Evolutionary conservation across 1,284 basidiomycete genomes (phyloP), one percentile per base, ranked within the genome.

Genomic region (Trametes pubescens): DNA sequence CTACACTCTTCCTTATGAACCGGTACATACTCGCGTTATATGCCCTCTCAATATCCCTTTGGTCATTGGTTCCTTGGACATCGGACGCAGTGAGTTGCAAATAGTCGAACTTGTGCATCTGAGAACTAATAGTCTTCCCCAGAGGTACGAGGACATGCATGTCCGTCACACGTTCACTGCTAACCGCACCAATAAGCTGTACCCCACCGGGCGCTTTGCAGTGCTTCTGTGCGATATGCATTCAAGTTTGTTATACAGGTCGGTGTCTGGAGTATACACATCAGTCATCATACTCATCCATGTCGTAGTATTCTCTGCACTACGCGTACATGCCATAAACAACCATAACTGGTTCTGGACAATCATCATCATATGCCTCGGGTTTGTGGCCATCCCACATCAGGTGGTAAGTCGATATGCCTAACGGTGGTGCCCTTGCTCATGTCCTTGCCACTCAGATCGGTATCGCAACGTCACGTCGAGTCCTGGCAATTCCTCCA

Each of bases 241-340:
- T 61, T 2, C 34, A 55, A 32, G 37, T 44, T 11, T 55, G 44
- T 35, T 61, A 55, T n/a, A 22, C 46, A 22, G 37, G 59, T 61
- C 0, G 13, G 46, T 32, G 21, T 2, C 16, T 53, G 16, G 16
- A 1, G n/a, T 11, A 21, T 2, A 24, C 7, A n/a, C 44, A 29
- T n/a, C 6, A 4, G 4, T 2, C 26, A 7, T 26, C 2, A 29
- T 55, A 4, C 32, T 43, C 16, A 18, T 3, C 4, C 18, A n/a
- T 43, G 14, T 43, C 16, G 18, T n/a, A 65, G 63, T 29, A 14
- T 68, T 68, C 51, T 46, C 49, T 24, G 64, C 59, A 5, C 51
- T 68, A 2, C 59, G 67, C 9, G 59, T 66, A n/a, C 65, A 68
- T 18, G 46, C 51, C 8, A 68, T 66, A 46, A 66, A 66, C 14